Percentiles rank a stretch among this genome's conserved stretches.
phyloP scores from a whole-genome alignment of 768 basidiomycete species.

The Lentinula sp. region DNA sequence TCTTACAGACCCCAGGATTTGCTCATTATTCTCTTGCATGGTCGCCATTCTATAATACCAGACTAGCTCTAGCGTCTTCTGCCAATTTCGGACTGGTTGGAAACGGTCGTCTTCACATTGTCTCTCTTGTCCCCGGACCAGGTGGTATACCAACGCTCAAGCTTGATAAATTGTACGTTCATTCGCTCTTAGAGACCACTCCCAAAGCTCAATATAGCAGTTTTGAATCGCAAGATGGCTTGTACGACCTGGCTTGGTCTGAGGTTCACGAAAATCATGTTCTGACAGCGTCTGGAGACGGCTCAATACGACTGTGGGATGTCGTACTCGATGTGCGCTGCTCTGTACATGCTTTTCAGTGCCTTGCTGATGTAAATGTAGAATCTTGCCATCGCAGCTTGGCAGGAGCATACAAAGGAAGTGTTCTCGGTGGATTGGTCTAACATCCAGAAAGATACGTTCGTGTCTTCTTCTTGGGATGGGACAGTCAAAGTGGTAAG shows the following conservation, averaged over 20 bases:
- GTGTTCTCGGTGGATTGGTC: slow-evolving; percentile 96
- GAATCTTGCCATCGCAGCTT: slow-evolving; percentile 85
- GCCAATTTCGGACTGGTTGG: slow-evolving; percentile 96
- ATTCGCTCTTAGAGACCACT: neutral
- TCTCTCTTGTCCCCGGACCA: slow-evolving; percentile 45
- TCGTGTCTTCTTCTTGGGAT: slow-evolving; percentile 90
- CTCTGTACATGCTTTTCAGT: neutral
- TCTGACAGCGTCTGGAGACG: slow-evolving; percentile 84
- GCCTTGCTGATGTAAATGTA: slow-evolving; percentile 30
- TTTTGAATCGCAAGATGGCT: slow-evolving; percentile 84
- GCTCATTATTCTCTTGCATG: slow-evolving; percentile 78
- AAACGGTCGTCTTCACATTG: slow-evolving; percentile 81
- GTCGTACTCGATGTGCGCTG: slow-evolving; percentile 68
- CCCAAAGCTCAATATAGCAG: slow-evolving; percentile 34
- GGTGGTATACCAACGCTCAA: slow-evolving; percentile 36
- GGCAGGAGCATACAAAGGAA: slow-evolving; percentile 93
- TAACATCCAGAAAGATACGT: slow-evolving; percentile 84
- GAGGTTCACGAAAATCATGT: slow-evolving; percentile 94
- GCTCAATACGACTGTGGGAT: slow-evolving; percentile 89
- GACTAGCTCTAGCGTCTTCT: slow-evolving; percentile 74
- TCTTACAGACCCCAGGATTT: slow-evolving; percentile 73
- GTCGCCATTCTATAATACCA: slow-evolving; percentile 78
- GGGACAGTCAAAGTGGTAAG: slow-evolving; percentile 82
- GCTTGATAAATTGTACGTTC: slow-evolving; percentile 65
- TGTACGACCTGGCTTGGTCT: slow-evolving; percentile 93